Evolutionary conservation across 2,329 filamentous ascomycete genomes (phyloP).

Genomic region (Stagonosporopsis vannaccii): DNA sequence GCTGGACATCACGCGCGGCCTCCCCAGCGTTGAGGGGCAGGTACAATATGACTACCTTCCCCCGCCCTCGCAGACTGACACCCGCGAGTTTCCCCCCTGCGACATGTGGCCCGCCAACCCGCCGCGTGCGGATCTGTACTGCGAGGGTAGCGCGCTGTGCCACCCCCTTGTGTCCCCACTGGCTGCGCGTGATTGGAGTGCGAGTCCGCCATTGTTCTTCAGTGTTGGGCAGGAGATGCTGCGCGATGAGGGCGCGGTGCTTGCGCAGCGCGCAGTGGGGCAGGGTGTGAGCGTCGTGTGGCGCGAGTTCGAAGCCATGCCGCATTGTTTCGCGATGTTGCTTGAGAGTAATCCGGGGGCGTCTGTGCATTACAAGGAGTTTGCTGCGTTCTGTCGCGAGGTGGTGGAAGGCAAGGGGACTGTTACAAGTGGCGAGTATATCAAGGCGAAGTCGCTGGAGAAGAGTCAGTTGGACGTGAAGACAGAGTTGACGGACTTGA

Average conservation of each 20-base stretch:
- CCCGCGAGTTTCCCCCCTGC: slow-evolving; percentile 57
- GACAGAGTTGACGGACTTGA: slow-evolving; percentile 35
- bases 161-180: slow-evolving; percentile 76
- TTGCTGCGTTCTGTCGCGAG: slow-evolving; percentile 42
- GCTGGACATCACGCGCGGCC: slow-evolving; percentile 73
- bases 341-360: slow-evolving; percentile 44
- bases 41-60: slow-evolving; percentile 69
- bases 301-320: slow-evolving; percentile 81
- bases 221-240: slow-evolving; percentile 76
- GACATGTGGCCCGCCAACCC: slow-evolving; percentile 55
- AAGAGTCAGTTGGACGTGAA: slow-evolving; percentile 36
- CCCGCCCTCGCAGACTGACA: slow-evolving; percentile 49
- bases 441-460: slow-evolving; percentile 43
- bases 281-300: slow-evolving; percentile 70
- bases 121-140: slow-evolving; percentile 58
- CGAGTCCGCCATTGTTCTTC: slow-evolving; percentile 71
- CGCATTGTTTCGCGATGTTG: slow-evolving; percentile 68
- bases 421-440: slow-evolving; percentile 32
- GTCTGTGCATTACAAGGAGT: slow-evolving; percentile 47
- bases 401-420: slow-evolving; percentile 35
- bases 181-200: slow-evolving; percentile 65
- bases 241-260: slow-evolving; percentile 69
- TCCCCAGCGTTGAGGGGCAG: slow-evolving; percentile 63
- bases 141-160: slow-evolving; percentile 51
- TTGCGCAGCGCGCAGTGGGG: slow-evolving; percentile 63